Evolutionary conservation across 1,139 yeast genomes (phyloP).

Genomic region (Magnusiomyces clavatus): DNA sequence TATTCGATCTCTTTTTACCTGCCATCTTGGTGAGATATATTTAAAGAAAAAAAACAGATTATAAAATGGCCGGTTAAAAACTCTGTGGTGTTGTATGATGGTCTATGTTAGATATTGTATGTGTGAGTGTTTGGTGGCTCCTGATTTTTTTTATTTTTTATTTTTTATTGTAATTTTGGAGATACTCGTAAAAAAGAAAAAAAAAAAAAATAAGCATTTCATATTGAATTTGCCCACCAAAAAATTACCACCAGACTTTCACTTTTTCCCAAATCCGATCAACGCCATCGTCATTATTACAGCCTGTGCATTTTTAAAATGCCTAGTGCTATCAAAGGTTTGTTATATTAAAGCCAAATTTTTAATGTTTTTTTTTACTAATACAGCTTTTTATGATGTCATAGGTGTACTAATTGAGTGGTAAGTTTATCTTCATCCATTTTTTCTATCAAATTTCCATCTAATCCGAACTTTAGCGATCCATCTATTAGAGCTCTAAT

Average conservation of each 20-base stretch:
- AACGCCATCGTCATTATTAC: too few relatives aligned
- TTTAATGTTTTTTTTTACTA: conserved; percentile 3
- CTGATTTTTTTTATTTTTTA: too few relatives aligned
- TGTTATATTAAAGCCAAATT: background rate
- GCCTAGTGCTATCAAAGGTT: conserved; percentile 28
- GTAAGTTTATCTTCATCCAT: conserved; percentile 16
- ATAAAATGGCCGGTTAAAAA: too few relatives aligned
- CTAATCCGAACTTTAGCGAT: conserved; percentile 41
- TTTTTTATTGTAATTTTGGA: too few relatives aligned
- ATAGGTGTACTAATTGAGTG: conserved; percentile 26
- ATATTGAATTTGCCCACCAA: background rate
- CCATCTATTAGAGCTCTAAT: conserved; percentile 88
- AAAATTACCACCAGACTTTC: background rate
- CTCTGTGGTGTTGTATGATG: too few relatives aligned
- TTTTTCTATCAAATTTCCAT: background rate
- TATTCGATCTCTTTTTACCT: conserved; percentile 3
- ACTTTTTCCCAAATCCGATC: too few relatives aligned
- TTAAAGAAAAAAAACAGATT: too few relatives aligned
- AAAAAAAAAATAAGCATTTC: too few relatives aligned
- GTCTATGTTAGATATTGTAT: too few relatives aligned
- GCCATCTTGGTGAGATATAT: too few relatives aligned
- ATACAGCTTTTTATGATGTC: background rate
- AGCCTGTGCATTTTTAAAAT: conserved; percentile 11
- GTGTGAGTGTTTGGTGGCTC: too few relatives aligned
- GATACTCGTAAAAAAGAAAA: too few relatives aligned